Evolutionary conservation across 192 early-diverging fungal genomes (phyloP).

Genomic region (Obelidium mucronatum): DNA sequence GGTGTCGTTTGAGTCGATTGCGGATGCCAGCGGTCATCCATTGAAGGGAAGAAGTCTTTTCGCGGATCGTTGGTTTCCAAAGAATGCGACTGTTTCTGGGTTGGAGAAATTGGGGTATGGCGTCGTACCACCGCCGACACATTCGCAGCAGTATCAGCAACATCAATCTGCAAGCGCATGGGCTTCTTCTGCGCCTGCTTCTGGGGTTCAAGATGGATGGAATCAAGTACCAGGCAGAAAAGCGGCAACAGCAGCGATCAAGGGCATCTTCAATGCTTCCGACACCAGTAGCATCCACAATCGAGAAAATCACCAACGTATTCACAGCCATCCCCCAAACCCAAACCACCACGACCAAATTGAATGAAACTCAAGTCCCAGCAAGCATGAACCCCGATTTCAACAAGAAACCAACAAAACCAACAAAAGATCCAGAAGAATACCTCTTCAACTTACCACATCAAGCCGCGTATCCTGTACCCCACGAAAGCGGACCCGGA

Average conservation of each 20-base stretch:
- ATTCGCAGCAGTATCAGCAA: no score
- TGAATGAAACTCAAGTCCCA: not conserved
- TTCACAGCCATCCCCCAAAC: not conserved
- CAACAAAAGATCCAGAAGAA: no score
- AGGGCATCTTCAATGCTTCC: not conserved
- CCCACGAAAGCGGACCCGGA: slow-evolving; percentile 20
- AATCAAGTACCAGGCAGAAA: no score
- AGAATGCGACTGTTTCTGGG: not conserved
- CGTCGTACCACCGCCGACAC: not conserved
- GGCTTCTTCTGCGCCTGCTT: no score
- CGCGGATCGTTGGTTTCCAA: slow-evolving; percentile 1
- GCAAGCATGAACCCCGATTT: not conserved
- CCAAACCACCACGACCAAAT: not conserved
- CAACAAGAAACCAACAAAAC: not conserved
- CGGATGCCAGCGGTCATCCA: slow-evolving; percentile 30
- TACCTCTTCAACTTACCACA: not conserved
- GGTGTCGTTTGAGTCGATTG: not conserved
- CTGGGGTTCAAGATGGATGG: no score
- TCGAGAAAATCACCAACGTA: not conserved
- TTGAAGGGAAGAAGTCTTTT: slow-evolving; percentile 16
- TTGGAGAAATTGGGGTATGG: not conserved
- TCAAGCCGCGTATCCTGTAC: slow-evolving; percentile 18
- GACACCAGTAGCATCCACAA: not conserved
- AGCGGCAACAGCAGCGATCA: no score
- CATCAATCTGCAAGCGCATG: no score